These are phyloP conservation scores for Cladophialophora chaetospira DNA, from an alignment of 2,329 filamentous ascomycete genomes.

Conservation along the genomic window DNA sequence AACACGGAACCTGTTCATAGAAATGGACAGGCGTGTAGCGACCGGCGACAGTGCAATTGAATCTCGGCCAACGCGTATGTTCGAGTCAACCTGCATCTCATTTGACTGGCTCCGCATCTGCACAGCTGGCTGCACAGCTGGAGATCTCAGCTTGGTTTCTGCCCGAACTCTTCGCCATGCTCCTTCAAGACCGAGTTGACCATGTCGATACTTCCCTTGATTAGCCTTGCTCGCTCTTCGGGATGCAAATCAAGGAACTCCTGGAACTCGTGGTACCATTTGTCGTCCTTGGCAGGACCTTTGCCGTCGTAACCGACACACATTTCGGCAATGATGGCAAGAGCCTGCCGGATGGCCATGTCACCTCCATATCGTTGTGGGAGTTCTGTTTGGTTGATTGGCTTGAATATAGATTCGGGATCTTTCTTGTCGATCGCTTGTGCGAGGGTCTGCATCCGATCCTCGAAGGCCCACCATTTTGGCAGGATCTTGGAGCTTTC, in stretches of 20 bases:
- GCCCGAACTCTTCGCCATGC: slow-evolving; percentile 18
- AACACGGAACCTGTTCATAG: too few species aligned
- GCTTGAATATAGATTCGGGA: slow-evolving; percentile 28
- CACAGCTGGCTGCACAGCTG: too few species aligned
- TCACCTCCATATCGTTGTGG: slow-evolving; percentile 31
- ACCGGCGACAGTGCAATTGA: too few species aligned
- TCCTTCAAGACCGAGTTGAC: slow-evolving; percentile 26
- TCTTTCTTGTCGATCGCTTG: slow-evolving; percentile 28
- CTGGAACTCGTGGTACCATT: slow-evolving; percentile 44
- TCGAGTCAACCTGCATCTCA: too few species aligned
- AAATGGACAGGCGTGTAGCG: too few species aligned
- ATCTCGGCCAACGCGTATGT: too few species aligned
- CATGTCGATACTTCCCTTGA: slow-evolving; percentile 31
- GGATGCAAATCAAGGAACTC: slow-evolving; percentile 37
- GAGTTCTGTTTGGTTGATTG: slow-evolving; percentile 31
- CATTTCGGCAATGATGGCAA: slow-evolving; percentile 32
- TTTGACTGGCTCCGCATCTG: too few species aligned
- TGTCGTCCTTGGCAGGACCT: slow-evolving; percentile 29
- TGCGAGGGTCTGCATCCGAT: slow-evolving; percentile 31
- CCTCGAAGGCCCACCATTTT: slow-evolving; percentile 33
- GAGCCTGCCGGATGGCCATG: slow-evolving; percentile 27
- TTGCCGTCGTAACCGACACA: slow-evolving; percentile 34
- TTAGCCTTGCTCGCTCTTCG: slow-evolving; percentile 34
- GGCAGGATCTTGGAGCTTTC: slow-evolving; percentile 43
- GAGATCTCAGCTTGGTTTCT: slow-evolving; percentile 1